Evolutionary conservation across 2,329 filamentous ascomycete genomes (phyloP).

Genomic region (Neonectria magnoliae): DNA sequence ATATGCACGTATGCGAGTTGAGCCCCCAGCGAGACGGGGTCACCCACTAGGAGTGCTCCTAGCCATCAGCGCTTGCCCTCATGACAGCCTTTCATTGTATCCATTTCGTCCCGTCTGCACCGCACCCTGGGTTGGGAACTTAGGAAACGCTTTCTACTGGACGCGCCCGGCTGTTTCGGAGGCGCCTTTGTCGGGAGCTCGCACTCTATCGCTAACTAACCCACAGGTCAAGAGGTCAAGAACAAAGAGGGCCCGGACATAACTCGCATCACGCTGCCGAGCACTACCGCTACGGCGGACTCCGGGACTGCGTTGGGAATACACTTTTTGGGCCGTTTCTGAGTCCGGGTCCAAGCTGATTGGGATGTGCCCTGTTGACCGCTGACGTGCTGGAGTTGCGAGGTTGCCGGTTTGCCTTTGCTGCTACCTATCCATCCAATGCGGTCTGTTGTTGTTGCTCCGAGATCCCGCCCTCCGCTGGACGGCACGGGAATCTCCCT

Average conservation of each 20-base stretch:
- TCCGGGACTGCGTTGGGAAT: background rate
- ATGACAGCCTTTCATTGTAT: no score
- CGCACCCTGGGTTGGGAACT: background rate
- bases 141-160: constrained; percentile 11
- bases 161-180: constrained; percentile 39
- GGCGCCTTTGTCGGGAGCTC: constrained; percentile 21
- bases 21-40: background rate
- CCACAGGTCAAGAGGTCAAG: background rate
- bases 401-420: background rate
- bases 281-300: constrained; percentile 4
- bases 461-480: constrained; percentile 8
- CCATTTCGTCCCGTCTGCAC: background rate
- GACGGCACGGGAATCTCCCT: constrained; percentile 32
- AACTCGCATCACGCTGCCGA: constrained; percentile 1
- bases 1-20: constrained; percentile 11
- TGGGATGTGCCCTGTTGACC: no score
- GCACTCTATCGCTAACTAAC: constrained; percentile 28
- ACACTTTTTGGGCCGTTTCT: background rate
- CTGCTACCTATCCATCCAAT: background rate
- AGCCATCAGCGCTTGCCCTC: background rate
- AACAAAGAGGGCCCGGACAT: constrained; percentile 7
- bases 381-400: constrained; percentile 20
- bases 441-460: constrained; percentile 16
- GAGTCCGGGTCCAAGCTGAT: constrained; percentile 8
- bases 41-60: constrained; percentile 4